Evolutionary conservation across 1,139 yeast genomes (phyloP), one percentile per base, ranked within the genome.

Genomic region (Ogataea hybrid): DNA sequence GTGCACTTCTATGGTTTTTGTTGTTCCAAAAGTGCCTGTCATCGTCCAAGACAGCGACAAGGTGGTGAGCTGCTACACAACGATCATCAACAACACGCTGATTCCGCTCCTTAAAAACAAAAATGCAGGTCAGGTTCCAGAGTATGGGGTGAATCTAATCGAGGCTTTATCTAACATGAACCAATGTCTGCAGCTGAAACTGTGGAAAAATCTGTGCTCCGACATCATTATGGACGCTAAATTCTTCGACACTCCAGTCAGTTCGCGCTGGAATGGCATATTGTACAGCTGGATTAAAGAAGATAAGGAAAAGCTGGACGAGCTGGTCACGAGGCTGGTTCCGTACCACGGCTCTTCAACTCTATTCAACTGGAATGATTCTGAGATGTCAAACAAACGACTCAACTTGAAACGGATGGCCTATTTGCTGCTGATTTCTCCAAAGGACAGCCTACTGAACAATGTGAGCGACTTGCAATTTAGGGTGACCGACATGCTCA

Each of bases 341-440:
- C 70, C 79, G 7, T 65, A 70, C 37, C 71, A 73, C 22, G 64
- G 80, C 1, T 67, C 81, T 5, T 68, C 82, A 0, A 70, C 78
- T 9, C 68, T 84, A 21, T 85, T 86, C 61, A 79, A 76, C 32
- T 85, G 95, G 90, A 80, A 81, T 49, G 95, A 87, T 48, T 78
- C 84, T 14, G 92, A 84, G 50, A 67, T 79, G 25, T 76, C 73
- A 0, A 51, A 33, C 16, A 44, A 49, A 20, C 43, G 44, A 4
- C 61, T 67, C 46, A 70, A 76, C 25, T 56, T 87, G 33, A 76
- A 74, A 44, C 70, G 90, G 41, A 68, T 88, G 2, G 67, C 85
- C 0, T 86, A 78, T 51, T 58, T 90, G 43, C 54, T 87, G 7
- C 55, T 84, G 50, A 69, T 83, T 11, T 79, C 81, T 41, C 82